A percentile compares a stretch with the other conserved stretches of the same genome.
Evolutionary conservation across 495 filamentous ascomycete genomes (phyloP).

Genomic region (Trichoderma virens): DNA sequence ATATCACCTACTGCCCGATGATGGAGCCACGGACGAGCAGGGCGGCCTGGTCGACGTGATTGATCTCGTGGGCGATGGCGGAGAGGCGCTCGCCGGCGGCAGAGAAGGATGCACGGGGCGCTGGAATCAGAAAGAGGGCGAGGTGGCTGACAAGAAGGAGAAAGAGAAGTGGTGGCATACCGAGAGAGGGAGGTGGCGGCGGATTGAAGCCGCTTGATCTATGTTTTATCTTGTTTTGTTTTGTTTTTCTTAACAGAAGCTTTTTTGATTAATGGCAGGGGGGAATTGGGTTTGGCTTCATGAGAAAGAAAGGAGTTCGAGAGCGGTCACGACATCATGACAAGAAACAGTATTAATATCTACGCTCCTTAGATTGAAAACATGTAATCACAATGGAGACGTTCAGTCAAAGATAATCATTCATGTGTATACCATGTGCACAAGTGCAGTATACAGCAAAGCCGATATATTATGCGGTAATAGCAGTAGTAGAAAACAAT

Average conservation of each 20-base stretch:
- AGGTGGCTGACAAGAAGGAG: constrained; percentile 37
- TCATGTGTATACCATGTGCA: no score
- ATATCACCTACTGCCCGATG: constrained; percentile 53
- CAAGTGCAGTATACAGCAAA: no score
- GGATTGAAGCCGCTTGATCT: constrained; percentile 24
- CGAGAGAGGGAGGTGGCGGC: constrained; percentile 39
- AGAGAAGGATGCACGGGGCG: constrained; percentile 44
- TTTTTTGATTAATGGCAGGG: neutral
- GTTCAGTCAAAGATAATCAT: no score
- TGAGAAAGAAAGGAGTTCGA: neutral
- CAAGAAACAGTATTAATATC: neutral
- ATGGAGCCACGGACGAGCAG: constrained; percentile 46
- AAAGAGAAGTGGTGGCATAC: constrained; percentile 42
- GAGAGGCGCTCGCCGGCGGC: constrained; percentile 28
- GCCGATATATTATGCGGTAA: neutral
- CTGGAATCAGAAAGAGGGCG: constrained; percentile 43
- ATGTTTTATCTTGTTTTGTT: neutral
- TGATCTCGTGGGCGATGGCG: constrained; percentile 40
- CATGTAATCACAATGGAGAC: no score
- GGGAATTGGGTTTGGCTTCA: neutral
- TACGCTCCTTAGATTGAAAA: neutral
- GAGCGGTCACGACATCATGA: neutral
- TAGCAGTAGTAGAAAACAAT: neutral
- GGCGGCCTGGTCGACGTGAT: constrained; percentile 46
- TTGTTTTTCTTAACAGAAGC: neutral